Evolutionary conservation across 495 filamentous ascomycete genomes (phyloP), one percentile per base, ranked within the genome.

Genomic region (Lindgomyces ingoldianus): DNA sequence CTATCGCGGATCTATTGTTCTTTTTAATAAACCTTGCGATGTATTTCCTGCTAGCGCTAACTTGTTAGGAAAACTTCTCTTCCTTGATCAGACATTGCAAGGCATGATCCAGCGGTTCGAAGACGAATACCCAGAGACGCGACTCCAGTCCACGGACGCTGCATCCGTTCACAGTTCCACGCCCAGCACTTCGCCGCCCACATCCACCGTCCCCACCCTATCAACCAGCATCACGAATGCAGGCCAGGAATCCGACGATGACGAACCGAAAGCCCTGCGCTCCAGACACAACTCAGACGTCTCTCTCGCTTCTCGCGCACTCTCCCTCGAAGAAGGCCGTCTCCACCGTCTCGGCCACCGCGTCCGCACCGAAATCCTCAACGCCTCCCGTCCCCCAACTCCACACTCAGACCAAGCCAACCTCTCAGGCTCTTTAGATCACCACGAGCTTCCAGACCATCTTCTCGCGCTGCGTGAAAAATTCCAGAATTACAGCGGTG

Each of bases 81-180:
- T 96, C 81, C 84, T 98, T 27, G 93, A 96, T 69, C 81, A 89
- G 53, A 98, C 94, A 1, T 83, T 98, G 6, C 83, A 90, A 64
- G 85, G 85, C 64, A 96, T 98, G 78, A 96, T 98, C 72, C 84
- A 89, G 70, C 90, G 94, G 19, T 98, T 98, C 65, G 94, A 98
- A 72, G 87, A 93, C 70, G 93, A 96, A 75, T 98, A 91, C 70
- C 94, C 94, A 11, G 94, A 98, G 71, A 93, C 88, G 1, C 85
- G 91, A 14, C 16, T 70, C 69, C 11, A 21, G 29, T 21, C 41
- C 45, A 36, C 56, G 65, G 61, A 70, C 25, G 45, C 39, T 22
- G 52, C 57, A 8, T 70, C 68, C 1, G 61, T 48, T 9, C 67
- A 65, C 46, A 64, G 56, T 19, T 61, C 63, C n/a, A 39, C 22